Evolutionary conservation across 2,329 filamentous ascomycete genomes (phyloP).

Genomic region (Drechslerella stenobrocha): DNA sequence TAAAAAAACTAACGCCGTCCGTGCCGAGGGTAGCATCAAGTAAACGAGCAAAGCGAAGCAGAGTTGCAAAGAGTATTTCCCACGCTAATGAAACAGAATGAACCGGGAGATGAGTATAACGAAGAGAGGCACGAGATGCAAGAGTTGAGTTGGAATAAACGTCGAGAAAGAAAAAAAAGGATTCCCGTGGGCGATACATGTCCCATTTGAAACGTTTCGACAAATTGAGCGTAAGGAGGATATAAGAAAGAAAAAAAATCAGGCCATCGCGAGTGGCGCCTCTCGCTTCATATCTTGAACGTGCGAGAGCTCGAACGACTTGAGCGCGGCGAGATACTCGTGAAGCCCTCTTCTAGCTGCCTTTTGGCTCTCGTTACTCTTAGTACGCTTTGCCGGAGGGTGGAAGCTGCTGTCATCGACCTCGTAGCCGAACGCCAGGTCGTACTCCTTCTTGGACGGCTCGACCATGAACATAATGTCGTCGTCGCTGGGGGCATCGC

Average conservation of each 20-base stretch:
- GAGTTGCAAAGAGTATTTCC: conserved; percentile 12
- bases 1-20: conserved; percentile 42
- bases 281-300: conserved; percentile 46
- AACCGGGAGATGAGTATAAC: conserved; percentile 9
- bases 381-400: conserved; percentile 44
- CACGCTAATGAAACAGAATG: conserved; percentile 41
- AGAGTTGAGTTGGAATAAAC: conserved; percentile 1
- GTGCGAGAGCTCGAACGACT: conserved; percentile 45
- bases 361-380: conserved; percentile 47
- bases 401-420: conserved; percentile 41
- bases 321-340: conserved; percentile 47
- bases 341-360: conserved; percentile 39
- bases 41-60: conserved; percentile 9
- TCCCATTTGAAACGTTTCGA: too few relatives aligned
- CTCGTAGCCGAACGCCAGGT: conserved; percentile 45
- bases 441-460: conserved; percentile 27
- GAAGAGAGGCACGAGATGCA: conserved; percentile 9
- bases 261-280: conserved; percentile 38
- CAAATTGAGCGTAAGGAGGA: too few relatives aligned
- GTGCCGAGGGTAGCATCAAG: conserved; percentile 18
- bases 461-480: conserved; percentile 36
- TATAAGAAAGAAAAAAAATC: conserved; percentile 20
- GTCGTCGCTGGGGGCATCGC: conserved; percentile 31
- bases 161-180: neutral
- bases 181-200: neutral